Base-by-base conservation (phyloP, 148 eudicot species). In the Arbutus unedo region DNA sequence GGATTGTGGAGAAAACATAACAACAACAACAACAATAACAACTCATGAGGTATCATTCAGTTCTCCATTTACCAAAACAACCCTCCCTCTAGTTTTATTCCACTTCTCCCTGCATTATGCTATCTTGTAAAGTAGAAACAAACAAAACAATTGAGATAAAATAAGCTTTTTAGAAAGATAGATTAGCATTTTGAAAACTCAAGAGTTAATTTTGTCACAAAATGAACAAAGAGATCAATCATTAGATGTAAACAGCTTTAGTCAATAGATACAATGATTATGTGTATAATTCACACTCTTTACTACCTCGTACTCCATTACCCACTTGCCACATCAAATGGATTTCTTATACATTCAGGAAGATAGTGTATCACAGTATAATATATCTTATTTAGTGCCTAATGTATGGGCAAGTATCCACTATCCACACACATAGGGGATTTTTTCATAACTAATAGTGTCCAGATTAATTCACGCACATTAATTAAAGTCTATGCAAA, bases 21-120 rank as follows among this genome's bases (percentile, higher is more conserved):
- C 89, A 86, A 92, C 95, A 19, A 59, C 95, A 31, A 31, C 38
- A 31, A 31, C 38, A 31, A 92, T 88, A 86, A 92, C 95, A 19
- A 59, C 95, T 86, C 86, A 88, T 81, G 94, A 95, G 96, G 98
- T 93, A 79, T 47, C 73, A 72, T 43, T 62, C 50, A 41, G 25
- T 6, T 14, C 11, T 14, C 25, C 66, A 67, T 74, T 60, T 83
- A 72, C 71, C 18, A 47, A 74, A 75, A 10, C 75, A 70, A 11
- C 66, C 79, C 47, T 78, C 31, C 53, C 62, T 76, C 6, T 51
- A 1, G 6, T 9, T 9, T 76, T 19, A 45, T 45, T 13, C 64
- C 16, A 56, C 64, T 54, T 25, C 10, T 76, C 31, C 21, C 31
- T 74, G 15, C 25, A 14, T 54, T 8, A 1, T 4, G 53, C 41